These are phyloP conservation scores for Dactylellina haptotyla DNA, from an alignment of 2,329 filamentous ascomycete species.

Conservation along the genomic window DNA sequence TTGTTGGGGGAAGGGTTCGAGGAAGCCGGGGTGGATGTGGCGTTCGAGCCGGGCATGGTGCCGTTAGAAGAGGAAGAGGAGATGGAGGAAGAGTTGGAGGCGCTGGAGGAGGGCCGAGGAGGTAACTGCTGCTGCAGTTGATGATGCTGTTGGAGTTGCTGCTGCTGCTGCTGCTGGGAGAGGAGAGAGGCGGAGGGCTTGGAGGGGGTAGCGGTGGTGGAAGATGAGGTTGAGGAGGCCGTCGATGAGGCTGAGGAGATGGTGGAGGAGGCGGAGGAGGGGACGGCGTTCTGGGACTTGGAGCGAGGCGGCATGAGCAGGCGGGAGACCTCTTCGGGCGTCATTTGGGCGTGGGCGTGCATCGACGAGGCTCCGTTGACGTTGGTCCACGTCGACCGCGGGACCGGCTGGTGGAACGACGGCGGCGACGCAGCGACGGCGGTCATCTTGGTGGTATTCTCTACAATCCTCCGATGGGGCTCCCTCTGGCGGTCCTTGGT, in stretches of 20 bases:
- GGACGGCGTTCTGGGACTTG: conserved; percentile 89
- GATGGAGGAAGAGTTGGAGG: conserved; percentile 59
- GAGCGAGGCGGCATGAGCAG: conserved; percentile 92
- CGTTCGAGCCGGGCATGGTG: conserved; percentile 53
- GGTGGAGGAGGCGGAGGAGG: conserved; percentile 71
- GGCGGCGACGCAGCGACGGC: conserved; percentile 53
- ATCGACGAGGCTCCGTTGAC: conserved; percentile 38
- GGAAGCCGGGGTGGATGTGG: conserved; percentile 45
- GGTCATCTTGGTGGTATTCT: conserved; percentile 31
- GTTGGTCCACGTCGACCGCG: conserved; percentile 53
- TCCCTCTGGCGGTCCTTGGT: too few species aligned
- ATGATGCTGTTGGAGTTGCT: too few species aligned
- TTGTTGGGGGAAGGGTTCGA: conserved; percentile 54
- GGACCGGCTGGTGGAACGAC: conserved; percentile 51
- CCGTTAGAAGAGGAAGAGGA: conserved; percentile 56
- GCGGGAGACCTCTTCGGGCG: conserved; percentile 82
- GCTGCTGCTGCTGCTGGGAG: too few species aligned
- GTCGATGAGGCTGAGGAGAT: conserved; percentile 73
- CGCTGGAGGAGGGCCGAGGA: conserved; percentile 38
- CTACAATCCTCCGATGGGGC: too few species aligned
- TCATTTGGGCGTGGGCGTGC: conserved; percentile 66
- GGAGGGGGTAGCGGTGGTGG: conserved; percentile 40
- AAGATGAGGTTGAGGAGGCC: conserved; percentile 66
- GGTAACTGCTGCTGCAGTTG: too few species aligned
- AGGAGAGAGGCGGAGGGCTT: conserved; percentile 55